phyloP scores from a whole-genome alignment of 2,329 filamentous ascomycete genomes.

The Ampelomyces quisqualis region DNA sequence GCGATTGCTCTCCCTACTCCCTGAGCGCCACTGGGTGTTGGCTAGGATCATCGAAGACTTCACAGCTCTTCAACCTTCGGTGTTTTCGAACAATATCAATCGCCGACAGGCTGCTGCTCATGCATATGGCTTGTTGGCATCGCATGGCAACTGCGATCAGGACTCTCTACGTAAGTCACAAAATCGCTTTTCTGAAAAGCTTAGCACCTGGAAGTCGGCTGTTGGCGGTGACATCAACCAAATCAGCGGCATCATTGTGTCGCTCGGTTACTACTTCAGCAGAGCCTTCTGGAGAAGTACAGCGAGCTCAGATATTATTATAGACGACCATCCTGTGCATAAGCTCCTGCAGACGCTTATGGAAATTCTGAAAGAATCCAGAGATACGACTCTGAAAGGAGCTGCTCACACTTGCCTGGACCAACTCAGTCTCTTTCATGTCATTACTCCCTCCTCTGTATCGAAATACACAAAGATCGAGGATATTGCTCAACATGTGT shows the following conservation, averaged over 20 bases:
- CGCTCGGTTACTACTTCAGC: conserved; percentile 60
- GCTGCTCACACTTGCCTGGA: conserved; percentile 60
- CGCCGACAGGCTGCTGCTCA: conserved; percentile 67
- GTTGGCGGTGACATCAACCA: conserved; percentile 61
- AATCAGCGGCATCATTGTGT: conserved; percentile 62
- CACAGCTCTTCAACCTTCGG: conserved; percentile 57
- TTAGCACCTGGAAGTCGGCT: conserved; percentile 58
- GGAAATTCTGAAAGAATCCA: conserved; percentile 55
- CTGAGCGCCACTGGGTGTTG: conserved; percentile 48
- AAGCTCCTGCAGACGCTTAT: conserved; percentile 50
- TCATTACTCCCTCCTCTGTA: conserved; percentile 50
- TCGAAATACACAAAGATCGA: conserved; percentile 42
- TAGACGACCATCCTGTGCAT: conserved; percentile 43
- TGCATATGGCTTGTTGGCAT: conserved; percentile 73
- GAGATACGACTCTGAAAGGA: conserved; percentile 59
- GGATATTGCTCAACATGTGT: conserved; percentile 62
- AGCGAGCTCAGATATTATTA: conserved; percentile 14
- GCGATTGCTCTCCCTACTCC: conserved; percentile 56
- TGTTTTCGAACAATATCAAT: conserved; percentile 71
- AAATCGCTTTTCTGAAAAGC: conserved; percentile 49
- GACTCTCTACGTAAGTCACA: conserved; percentile 49
- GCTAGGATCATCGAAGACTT: conserved; percentile 38
- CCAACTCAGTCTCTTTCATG: conserved; percentile 61
- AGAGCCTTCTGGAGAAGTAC: conserved; percentile 55
- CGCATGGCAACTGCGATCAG: conserved; percentile 55